These are phyloP conservation scores for Trichoderma arundinaceum DNA, from an alignment of 2,329 filamentous ascomycete species.

Conservation along the genomic window DNA sequence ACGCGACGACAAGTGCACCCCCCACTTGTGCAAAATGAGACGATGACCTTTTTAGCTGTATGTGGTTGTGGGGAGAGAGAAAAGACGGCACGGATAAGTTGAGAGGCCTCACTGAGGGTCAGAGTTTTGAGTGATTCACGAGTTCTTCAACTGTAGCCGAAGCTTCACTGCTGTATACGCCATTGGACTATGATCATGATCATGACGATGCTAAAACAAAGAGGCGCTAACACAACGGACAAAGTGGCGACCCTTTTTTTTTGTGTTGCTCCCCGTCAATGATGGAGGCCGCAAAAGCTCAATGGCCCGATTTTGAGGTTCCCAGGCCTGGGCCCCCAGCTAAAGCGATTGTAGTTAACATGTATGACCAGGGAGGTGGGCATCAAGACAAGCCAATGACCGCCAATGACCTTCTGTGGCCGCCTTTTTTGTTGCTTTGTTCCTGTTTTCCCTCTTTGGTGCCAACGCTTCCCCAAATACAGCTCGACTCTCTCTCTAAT, in stretches of 20 bases:
- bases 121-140: neutral
- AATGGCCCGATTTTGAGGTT: constrained; percentile 13
- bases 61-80: too few relatives aligned
- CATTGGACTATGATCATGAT: neutral
- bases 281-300: neutral
- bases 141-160: neutral
- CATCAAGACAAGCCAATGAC: neutral
- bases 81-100: too few relatives aligned
- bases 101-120: too few relatives aligned
- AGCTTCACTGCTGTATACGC: neutral
- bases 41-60: constrained; percentile 2
- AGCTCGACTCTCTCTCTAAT: neutral
- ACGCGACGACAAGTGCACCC: neutral
- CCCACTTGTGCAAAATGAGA: neutral
- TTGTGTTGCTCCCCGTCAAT: neutral
- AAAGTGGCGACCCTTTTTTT: constrained; percentile 6
- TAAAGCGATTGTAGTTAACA: constrained; percentile 4
- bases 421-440: neutral
- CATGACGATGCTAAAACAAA: constrained; percentile 7
- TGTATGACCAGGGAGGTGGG: constrained; percentile 13
- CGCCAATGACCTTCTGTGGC: neutral
- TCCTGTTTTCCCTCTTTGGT: too few relatives aligned
- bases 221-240: constrained; percentile 7
- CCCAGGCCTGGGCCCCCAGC: neutral
- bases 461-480: constrained; percentile 1